Percentiles rank a stretch among this genome's conserved stretches.
These are phyloP conservation scores for Phytophthora crassamura DNA, from an alignment of 352 stramenopile species.

Conservation along the genomic window DNA sequence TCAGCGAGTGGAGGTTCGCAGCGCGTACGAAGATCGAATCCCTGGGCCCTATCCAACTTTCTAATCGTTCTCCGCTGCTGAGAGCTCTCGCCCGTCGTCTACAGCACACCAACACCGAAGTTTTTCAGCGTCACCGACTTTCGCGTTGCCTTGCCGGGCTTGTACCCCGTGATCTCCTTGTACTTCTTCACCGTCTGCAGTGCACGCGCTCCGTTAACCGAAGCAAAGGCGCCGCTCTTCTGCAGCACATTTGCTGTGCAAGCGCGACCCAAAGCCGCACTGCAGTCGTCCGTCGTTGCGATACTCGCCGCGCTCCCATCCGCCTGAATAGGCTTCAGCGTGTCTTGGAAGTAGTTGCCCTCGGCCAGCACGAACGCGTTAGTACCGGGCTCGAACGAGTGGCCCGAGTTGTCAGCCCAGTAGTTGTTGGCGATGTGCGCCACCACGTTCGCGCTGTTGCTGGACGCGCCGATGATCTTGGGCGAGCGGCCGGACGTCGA, in stretches of 20 bases:
- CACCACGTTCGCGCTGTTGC: slow-evolving; percentile 28
- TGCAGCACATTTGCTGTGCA: slow-evolving; percentile 16
- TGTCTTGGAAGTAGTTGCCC: slow-evolving; percentile 45
- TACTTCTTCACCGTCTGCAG: slow-evolving; percentile 26
- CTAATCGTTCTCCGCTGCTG: no score
- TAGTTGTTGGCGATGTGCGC: slow-evolving; percentile 52
- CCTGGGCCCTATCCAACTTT: no score
- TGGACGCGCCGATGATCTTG: slow-evolving; percentile 31
- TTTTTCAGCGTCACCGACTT: slow-evolving; percentile 13
- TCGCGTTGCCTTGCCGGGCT: slow-evolving; percentile 12
- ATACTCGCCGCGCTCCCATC: slow-evolving; percentile 11
- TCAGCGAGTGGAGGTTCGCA: no score
- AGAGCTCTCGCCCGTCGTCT: no score
- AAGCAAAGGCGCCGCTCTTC: slow-evolving; percentile 18
- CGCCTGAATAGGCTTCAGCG: slow-evolving; percentile 10
- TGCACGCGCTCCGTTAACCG: slow-evolving; percentile 13
- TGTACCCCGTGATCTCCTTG: slow-evolving; percentile 26
- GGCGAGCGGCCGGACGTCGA: slow-evolving; percentile 41
- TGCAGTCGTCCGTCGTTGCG: slow-evolving; percentile 20
- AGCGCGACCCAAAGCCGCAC: slow-evolving; percentile 10
- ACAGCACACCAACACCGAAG: slow-evolving; percentile 24
- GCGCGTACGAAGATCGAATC: no score
- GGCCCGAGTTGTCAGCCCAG: slow-evolving; percentile 49
- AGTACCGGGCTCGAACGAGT: slow-evolving; percentile 34
- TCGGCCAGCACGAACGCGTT: slow-evolving; percentile 39